Evolutionary conservation across 192 early-diverging fungal species (phyloP).

Genomic region (Backusella sp.): DNA sequence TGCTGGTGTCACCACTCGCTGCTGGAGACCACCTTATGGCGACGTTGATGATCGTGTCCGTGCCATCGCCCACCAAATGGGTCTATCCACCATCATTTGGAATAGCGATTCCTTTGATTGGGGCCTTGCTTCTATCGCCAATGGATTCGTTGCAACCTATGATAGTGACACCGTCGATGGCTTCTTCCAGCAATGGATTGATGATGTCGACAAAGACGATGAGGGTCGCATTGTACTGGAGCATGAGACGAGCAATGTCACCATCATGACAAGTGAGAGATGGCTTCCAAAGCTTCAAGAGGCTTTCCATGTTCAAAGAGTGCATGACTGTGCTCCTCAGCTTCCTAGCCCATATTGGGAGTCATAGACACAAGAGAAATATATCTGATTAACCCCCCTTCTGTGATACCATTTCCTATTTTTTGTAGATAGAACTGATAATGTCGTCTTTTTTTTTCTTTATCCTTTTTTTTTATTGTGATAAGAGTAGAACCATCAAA

Average conservation of each 20-base stretch:
- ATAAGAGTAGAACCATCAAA: not conserved
- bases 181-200: slow-evolving; percentile 26
- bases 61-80: slow-evolving; percentile 58
- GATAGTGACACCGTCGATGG: slow-evolving; percentile 15
- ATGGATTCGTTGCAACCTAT: slow-evolving; percentile 13
- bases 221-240: slow-evolving; percentile 42
- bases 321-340: slow-evolving; percentile 37
- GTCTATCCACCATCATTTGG: slow-evolving; percentile 29
- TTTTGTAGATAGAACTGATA: slow-evolving; percentile 3
- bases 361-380: not conserved
- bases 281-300: slow-evolving; percentile 41
- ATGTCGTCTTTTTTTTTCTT: too few species aligned
- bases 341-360: slow-evolving; percentile 43
- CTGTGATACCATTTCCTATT: not conserved
- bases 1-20: slow-evolving; percentile 42
- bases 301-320: slow-evolving; percentile 34
- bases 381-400: not conserved
- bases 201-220: slow-evolving; percentile 9
- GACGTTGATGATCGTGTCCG: slow-evolving; percentile 76
- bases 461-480: not conserved
- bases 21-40: slow-evolving; percentile 68
- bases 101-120: slow-evolving; percentile 39
- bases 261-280: slow-evolving; percentile 36
- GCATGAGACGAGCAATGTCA: slow-evolving; percentile 41
- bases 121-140: slow-evolving; percentile 32